Conservation (phyloP, 805 yeast genomes). For the Millerozyma miso region DNA sequence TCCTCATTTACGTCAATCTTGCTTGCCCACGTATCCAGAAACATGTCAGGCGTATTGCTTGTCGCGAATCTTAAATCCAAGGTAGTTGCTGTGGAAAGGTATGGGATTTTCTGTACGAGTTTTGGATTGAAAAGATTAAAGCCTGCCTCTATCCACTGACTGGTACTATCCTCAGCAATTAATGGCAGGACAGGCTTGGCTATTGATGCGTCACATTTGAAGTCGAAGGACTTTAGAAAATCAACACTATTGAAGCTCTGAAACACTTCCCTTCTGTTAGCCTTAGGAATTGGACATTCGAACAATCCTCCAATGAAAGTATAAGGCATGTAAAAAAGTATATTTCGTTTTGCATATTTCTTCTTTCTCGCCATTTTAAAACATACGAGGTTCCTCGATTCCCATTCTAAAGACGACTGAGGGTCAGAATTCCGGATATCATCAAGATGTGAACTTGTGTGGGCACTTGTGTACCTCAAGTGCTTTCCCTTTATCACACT, state of each 20-base stretch:
- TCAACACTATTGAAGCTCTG: conserved; percentile 11
- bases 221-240: conserved; percentile 14
- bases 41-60: conserved; percentile 25
- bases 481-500: conserved; percentile 11
- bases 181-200: conserved; percentile 52
- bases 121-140: conserved; percentile 17
- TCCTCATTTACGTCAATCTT: conserved; percentile 47
- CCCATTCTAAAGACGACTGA: conserved; percentile 20
- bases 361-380: conserved; percentile 56
- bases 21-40: conserved; percentile 41
- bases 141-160: conserved; percentile 40
- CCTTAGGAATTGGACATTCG: conserved; percentile 40
- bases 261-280: conserved; percentile 18
- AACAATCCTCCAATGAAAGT: conserved; percentile 64
- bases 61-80: conserved; percentile 32
- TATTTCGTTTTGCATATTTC: conserved; percentile 43
- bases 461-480: conserved; percentile 20
- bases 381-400: conserved; percentile 35
- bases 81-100: conserved; percentile 47
- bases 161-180: conserved; percentile 51
- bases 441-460: conserved; percentile 10
- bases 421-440: conserved; percentile 14
- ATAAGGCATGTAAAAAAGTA: conserved; percentile 49
- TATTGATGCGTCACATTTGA: conserved; percentile 30
- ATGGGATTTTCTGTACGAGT: conserved; percentile 51